Evolutionary conservation across 176 grass and related monocot genomes (phyloP), one percentile per base, ranked within the genome.

Genomic region (Chloris gayana): DNA sequence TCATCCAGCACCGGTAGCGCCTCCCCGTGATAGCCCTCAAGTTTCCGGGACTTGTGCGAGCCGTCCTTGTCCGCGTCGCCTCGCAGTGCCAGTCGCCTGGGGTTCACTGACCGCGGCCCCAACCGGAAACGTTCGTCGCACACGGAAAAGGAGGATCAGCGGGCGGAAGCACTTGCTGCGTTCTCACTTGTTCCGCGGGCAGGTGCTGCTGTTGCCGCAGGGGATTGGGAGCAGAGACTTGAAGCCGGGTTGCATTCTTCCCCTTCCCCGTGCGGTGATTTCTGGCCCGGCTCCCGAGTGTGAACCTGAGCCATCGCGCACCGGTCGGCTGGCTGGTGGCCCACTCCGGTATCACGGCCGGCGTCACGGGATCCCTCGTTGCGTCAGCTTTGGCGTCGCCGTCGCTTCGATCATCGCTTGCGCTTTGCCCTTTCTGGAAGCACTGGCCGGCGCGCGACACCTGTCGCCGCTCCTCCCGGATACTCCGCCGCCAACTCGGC

Each of bases 311-410:
- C 27, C 27, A 6, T 9, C 17, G 24, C 60, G 44, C 56, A 4
- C 39, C 19, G 61, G 60, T 30, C 24, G 4, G 31, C 42, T 8
- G 63, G 15, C 32, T 15, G 32, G 1, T 24, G 72, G 11, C 49
- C 49, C 31, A 22, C 33, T 41, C 53, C 72, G n/a, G n/a, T n/a
- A 26, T 38, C 51, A 25, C 2, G 13, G 35, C 7, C 72, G 6
- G 33, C 33, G 21, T 59, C 72, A 59, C 51, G 51, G 12, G 49
- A 31, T 26, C 47, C 18, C 22, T 6, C 19, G 45, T 18, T 24
- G 7, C 64, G 82, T 76, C 59, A 79, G 26, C 84, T 1, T 15
- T 25, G 76, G 68, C 76, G 76, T 29, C 0, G 76, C 76, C 60
- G 47, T 80, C 69, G 59, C 11, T 3, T 24, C 1, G 61, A 21